phyloP scores from a whole-genome alignment of 257 asterid species.

The Ocimum tenuiflorum region DNA sequence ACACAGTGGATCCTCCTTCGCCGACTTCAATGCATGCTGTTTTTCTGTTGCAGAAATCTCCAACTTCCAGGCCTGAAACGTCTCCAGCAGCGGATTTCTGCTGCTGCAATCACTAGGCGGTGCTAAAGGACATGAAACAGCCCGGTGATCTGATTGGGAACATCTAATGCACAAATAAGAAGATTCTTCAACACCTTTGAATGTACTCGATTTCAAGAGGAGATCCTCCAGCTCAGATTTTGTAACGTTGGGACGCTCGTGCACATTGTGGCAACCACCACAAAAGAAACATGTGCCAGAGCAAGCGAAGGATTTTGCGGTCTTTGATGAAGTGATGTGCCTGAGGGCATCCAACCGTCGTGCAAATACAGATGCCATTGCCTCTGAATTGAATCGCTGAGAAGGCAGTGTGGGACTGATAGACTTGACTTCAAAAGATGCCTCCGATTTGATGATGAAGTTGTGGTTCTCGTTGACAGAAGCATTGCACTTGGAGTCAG shows the following conservation, averaged over 20 bases:
- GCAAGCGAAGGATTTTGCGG: conserved; percentile 17
- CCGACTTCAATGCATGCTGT: too few relatives aligned
- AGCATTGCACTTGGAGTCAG: conserved; percentile 12
- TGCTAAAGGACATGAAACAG: conserved; percentile 35
- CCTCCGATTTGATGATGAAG: conserved; percentile 16
- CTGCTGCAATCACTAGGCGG: conserved; percentile 17
- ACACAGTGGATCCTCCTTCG: background rate
- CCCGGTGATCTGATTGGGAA: conserved; percentile 45
- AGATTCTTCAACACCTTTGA: conserved; percentile 24
- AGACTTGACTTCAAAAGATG: conserved; percentile 25
- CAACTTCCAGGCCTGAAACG: background rate
- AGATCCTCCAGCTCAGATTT: conserved; percentile 37
- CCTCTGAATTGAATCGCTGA: conserved; percentile 34
- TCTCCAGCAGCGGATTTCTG: too few relatives aligned
- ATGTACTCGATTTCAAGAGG: conserved; percentile 17
- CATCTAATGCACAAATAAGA: conserved; percentile 42
- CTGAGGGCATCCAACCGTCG: conserved; percentile 53
- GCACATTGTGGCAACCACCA: conserved; percentile 41
- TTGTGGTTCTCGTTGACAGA: conserved; percentile 17
- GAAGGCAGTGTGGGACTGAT: conserved; percentile 20
- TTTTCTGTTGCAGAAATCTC: background rate
- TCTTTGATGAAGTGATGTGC: conserved; percentile 24
- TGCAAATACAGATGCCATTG: conserved; percentile 47
- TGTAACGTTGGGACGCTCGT: conserved; percentile 26
- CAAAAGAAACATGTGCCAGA: conserved; percentile 37